Conservation (phyloP, 306 rosid species). For the Boehmeria nivea region DNA sequence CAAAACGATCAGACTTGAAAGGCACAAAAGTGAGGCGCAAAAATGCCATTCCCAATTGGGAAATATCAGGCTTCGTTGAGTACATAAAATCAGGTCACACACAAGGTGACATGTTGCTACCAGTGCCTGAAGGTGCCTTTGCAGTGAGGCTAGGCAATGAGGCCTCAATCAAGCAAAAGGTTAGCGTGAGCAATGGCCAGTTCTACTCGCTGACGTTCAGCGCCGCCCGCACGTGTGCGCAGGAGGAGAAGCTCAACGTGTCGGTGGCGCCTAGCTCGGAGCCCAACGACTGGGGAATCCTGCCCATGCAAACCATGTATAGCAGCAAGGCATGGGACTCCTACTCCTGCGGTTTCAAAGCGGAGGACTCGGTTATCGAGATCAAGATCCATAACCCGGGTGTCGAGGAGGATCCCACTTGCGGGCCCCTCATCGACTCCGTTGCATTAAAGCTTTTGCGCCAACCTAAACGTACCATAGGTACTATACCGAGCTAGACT, state of each 20-base stretch:
- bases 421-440: slow-evolving; percentile 76
- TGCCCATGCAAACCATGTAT: slow-evolving; percentile 73
- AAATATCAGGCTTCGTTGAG: slow-evolving; percentile 51
- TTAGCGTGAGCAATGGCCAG: slow-evolving; percentile 35
- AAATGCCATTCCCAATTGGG: slow-evolving; percentile 60
- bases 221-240: slow-evolving; percentile 74
- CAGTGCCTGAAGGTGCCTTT: slow-evolving; percentile 56
- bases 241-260: slow-evolving; percentile 63
- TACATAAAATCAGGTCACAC: slow-evolving; percentile 74
- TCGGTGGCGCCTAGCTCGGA: slow-evolving; percentile 43
- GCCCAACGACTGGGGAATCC: slow-evolving; percentile 47
- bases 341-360: slow-evolving; percentile 56
- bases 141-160: slow-evolving; percentile 80
- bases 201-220: slow-evolving; percentile 62
- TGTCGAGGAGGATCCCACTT: slow-evolving; percentile 61
- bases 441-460: slow-evolving; percentile 56
- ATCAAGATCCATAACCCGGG: slow-evolving; percentile 61
- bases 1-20: slow-evolving; percentile 45
- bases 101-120: slow-evolving; percentile 74
- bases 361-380: slow-evolving; percentile 33
- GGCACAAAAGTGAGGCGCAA: slow-evolving; percentile 38
- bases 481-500: slow-evolving; percentile 20
- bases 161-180: slow-evolving; percentile 59
- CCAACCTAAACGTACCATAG: slow-evolving; percentile 48
- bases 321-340: slow-evolving; percentile 79